phyloP scores from a whole-genome alignment of 805 yeast species.

The Kodamaea hsintzibuensis region DNA sequence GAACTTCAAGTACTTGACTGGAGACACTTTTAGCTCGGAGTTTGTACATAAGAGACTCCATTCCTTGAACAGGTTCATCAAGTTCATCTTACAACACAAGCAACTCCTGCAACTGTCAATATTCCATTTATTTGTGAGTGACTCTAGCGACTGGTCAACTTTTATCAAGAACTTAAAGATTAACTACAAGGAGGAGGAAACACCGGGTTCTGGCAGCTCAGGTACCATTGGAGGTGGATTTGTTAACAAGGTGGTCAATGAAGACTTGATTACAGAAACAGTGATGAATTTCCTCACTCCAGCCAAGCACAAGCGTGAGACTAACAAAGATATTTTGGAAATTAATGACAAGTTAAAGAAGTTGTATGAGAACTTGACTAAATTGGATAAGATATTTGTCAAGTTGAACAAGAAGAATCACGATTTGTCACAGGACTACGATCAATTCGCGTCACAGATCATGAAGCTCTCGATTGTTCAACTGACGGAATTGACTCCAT shows the following conservation, averaged over 20 bases:
- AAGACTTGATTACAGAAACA: slow-evolving; percentile 85
- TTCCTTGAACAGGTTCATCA: slow-evolving; percentile 74
- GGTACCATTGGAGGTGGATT: slow-evolving; percentile 8
- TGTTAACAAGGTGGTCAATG: slow-evolving; percentile 47
- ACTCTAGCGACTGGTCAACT: slow-evolving; percentile 72
- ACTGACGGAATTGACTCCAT: slow-evolving; percentile 27
- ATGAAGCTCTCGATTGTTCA: slow-evolving; percentile 64
- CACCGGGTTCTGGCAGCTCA: slow-evolving; percentile 8
- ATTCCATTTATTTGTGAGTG: slow-evolving; percentile 65
- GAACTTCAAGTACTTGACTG: slow-evolving; percentile 87
- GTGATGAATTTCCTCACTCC: slow-evolving; percentile 93
- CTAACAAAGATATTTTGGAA: slow-evolving; percentile 58
- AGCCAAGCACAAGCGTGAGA: slow-evolving; percentile 63
- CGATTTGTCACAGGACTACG: slow-evolving; percentile 72
- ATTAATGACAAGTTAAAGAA: slow-evolving; percentile 81
- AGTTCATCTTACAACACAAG: slow-evolving; percentile 75
- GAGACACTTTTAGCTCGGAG: slow-evolving; percentile 84
- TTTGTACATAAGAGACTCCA: slow-evolving; percentile 83
- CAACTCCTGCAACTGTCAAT: slow-evolving; percentile 66
- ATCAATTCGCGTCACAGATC: slow-evolving; percentile 68
- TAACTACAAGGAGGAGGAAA: slow-evolving; percentile 17
- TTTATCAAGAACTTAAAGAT: slow-evolving; percentile 58
- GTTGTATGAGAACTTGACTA: slow-evolving; percentile 76
- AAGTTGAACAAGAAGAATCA: slow-evolving; percentile 71
- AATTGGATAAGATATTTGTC: slow-evolving; percentile 75